These are phyloP conservation scores for Barnettozyma californica DNA, from an alignment of 805 yeast genomes.

Conservation along the genomic window DNA sequence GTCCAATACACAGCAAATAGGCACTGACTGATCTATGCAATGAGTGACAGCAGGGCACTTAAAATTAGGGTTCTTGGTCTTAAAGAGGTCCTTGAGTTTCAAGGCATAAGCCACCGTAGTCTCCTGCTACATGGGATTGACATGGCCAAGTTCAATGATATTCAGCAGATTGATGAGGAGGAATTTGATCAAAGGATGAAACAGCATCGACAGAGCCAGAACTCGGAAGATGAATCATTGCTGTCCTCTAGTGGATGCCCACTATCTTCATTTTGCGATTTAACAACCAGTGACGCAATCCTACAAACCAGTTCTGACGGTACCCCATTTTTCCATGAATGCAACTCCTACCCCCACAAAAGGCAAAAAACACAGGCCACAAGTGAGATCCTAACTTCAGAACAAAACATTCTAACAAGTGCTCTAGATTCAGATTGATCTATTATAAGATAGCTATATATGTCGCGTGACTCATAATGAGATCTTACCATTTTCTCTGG, in stretches of 20 bases:
- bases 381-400: conserved; percentile 7
- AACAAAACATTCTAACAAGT: conserved; percentile 12
- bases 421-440: background rate
- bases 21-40: background rate
- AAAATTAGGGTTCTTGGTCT: conserved; percentile 8
- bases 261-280: background rate
- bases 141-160: conserved; percentile 3
- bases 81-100: conserved; percentile 3
- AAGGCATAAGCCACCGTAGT: conserved; percentile 1
- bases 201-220: background rate
- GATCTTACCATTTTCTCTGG: conserved; percentile 16
- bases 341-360: background rate
- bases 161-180: background rate
- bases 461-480: background rate
- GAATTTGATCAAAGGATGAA: conserved; percentile 4
- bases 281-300: background rate
- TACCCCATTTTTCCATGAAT: background rate
- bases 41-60: background rate
- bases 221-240: background rate
- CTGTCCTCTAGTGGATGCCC: background rate
- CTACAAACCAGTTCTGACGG: conserved; percentile 1
- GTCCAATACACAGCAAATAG: background rate
- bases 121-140: conserved; percentile 9
- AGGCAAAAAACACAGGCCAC: background rate
- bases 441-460: background rate